Conservation (phyloP, 352 stramenopile species). For the Phytopythium oedochilum region DNA sequence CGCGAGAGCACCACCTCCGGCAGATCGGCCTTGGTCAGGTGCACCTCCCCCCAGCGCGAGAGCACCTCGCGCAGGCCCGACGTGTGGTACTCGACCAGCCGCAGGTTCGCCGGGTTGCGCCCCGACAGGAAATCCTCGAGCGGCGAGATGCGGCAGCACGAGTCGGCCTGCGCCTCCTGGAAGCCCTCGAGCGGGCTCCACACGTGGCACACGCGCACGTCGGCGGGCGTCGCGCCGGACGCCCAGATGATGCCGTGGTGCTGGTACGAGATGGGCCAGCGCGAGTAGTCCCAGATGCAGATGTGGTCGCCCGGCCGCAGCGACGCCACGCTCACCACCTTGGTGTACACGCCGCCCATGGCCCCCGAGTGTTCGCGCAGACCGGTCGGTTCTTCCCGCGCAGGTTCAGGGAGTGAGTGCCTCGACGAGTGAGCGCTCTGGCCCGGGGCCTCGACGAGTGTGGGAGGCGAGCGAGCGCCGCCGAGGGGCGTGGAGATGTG, state of each 20-base stretch:
- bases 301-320: slow-evolving; percentile 82
- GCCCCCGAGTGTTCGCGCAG: not conserved
- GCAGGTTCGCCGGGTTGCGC: slow-evolving; percentile 50
- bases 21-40: slow-evolving; percentile 76
- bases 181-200: slow-evolving; percentile 79
- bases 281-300: slow-evolving; percentile 82
- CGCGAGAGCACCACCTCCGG: slow-evolving; percentile 77
- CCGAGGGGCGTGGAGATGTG: not conserved
- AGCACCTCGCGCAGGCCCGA: slow-evolving; percentile 72
- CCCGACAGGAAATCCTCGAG: slow-evolving; percentile 79
- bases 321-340: slow-evolving; percentile 64
- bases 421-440: not conserved
- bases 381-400: not conserved
- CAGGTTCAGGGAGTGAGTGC: not conserved
- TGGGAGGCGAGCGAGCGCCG: not conserved
- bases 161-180: slow-evolving; percentile 74
- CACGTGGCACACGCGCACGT: slow-evolving; percentile 80
- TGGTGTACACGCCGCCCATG: slow-evolving; percentile 80
- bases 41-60: slow-evolving; percentile 82
- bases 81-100: slow-evolving; percentile 85
- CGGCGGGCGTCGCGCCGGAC: slow-evolving; percentile 50
- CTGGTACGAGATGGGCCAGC: slow-evolving; percentile 83
- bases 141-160: slow-evolving; percentile 83
- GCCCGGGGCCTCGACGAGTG: no score
- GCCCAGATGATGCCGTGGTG: slow-evolving; percentile 85